Conservation (phyloP, 176 grass and related monocot genomes). For the Phragmites australis region DNA sequence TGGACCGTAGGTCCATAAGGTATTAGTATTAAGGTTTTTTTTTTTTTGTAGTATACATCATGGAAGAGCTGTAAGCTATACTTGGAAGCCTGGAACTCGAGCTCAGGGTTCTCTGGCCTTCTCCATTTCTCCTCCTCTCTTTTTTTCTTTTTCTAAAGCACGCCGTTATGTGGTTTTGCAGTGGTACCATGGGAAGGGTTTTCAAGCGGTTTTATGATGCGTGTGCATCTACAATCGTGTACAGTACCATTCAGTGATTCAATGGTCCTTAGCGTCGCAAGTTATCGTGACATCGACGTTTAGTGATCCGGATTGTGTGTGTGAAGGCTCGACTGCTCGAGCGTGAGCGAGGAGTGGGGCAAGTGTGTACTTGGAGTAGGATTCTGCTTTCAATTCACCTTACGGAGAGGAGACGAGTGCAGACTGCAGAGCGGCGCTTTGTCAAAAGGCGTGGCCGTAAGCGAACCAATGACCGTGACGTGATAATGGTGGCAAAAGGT, state of each 20-base stretch:
- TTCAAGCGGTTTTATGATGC: neutral
- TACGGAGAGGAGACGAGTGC: too few relatives aligned
- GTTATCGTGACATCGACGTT: too few relatives aligned
- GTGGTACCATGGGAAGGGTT: neutral
- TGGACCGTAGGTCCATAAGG: neutral
- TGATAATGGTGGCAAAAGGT: neutral
- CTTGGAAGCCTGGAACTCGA: conserved; percentile 1
- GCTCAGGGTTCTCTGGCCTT: conserved; percentile 23
- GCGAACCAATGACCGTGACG: conserved; percentile 14
- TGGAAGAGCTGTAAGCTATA: conserved; percentile 21
- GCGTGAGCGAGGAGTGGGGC: neutral
- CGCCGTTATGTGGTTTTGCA: neutral
- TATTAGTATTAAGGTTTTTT: neutral
- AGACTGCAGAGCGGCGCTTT: conserved; percentile 4
- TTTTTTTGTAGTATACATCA: neutral
- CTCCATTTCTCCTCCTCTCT: neutral
- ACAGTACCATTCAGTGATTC: too few relatives aligned
- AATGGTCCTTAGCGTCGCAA: too few relatives aligned
- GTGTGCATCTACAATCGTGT: neutral
- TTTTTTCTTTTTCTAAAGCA: neutral
- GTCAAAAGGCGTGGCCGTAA: conserved; percentile 1
- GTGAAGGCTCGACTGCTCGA: too few relatives aligned
- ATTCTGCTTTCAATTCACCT: conserved; percentile 9
- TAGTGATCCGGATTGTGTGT: too few relatives aligned
- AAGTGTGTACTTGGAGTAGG: conserved; percentile 8